Percentiles rank a stretch among this genome's conserved stretches.
phyloP scores from a whole-genome alignment of 2,329 filamentous ascomycete species.

The Beauveria bassiana region DNA sequence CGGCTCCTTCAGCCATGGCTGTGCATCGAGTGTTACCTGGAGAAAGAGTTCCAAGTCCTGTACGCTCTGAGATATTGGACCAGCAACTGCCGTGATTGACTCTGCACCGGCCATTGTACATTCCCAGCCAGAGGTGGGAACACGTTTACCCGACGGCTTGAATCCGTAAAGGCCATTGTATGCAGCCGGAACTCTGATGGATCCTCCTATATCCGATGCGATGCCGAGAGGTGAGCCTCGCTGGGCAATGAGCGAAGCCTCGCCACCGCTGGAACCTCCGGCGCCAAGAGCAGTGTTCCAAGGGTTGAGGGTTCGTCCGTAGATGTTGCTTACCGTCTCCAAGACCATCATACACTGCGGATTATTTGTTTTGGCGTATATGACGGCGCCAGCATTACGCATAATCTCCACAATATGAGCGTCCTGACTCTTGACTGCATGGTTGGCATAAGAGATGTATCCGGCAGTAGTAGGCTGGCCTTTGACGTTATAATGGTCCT shows the following conservation, averaged over 20 bases:
- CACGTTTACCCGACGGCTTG: constrained; percentile 15
- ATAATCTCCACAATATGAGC: constrained; percentile 51
- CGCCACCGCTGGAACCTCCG: constrained; percentile 55
- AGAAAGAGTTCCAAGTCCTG: constrained; percentile 34
- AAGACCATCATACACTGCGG: constrained; percentile 45
- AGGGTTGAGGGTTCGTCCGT: constrained; percentile 54
- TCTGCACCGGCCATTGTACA: constrained; percentile 15
- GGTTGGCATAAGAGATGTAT: constrained; percentile 41
- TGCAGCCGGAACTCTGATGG: constrained; percentile 21
- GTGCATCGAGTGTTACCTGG: constrained; percentile 26
- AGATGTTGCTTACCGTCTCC: constrained; percentile 54
- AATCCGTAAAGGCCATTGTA: constrained; percentile 22
- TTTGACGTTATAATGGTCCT: constrained; percentile 32
- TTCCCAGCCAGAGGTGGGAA: constrained; percentile 14
- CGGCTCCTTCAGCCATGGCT: constrained; percentile 25
- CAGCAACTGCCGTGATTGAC: constrained; percentile 29
- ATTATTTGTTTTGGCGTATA: constrained; percentile 62
- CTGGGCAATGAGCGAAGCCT: constrained; percentile 27
- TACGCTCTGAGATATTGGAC: constrained; percentile 30
- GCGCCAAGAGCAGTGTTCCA: constrained; percentile 49
- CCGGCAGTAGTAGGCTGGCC: constrained; percentile 46
- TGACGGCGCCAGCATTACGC: constrained; percentile 51
- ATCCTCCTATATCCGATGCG: constrained; percentile 27
- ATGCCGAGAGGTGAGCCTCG: constrained; percentile 24
- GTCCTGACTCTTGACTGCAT: constrained; percentile 42